Base-by-base conservation (phyloP, 1,284 basidiomycete genomes). In the Ceratobasidium sp. region DNA sequence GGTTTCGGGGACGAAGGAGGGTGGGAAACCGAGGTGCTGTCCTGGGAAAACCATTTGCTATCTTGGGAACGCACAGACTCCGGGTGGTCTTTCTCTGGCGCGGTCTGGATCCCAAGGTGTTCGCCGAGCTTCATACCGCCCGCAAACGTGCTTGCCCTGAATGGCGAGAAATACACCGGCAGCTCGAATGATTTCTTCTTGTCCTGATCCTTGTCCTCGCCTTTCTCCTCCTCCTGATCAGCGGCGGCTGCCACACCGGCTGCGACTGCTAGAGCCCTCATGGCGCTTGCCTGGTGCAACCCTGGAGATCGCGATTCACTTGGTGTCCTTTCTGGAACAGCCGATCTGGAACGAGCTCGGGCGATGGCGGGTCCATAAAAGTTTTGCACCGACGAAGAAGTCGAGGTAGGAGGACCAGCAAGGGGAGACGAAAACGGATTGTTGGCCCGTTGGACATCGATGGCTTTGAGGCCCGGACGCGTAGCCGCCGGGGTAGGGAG, bases 331-430 rank as follows among this genome's bases (percentile, higher is more conserved):
- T 55, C 30, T 1, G 18, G 28, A 6, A 28, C 53, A 18, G n/a
- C 41, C 50, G 34, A 21, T 8, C 26, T 14, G 6, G 50, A 18
- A 1, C 34, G 32, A 0, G 64, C 26, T 9, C 64, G 64, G 3
- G 36, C 64, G 50, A 67, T 55, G 14, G 64, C 64, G 6, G 64
- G 64, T 1, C 64, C 64, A 21, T 67, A 67, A 30, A 67, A 67
- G 2, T 8, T 16, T 16, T 67, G 32, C n/a, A 67, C 36, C 3
- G 64, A 67, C 2, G 64, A 67, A 30, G 64, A 48, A n/a, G 64
- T 41, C 26, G 50, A 32, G 8, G 21, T 18, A 28, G 48, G 46
- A n/a, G 46, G 48, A 9, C 32, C 48, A n/a, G 5, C 14, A 5
- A 23, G 10, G 5, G 16, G 61, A 16, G 14, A 14, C 36, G 28